Conservation (phyloP, 352 stramenopile genomes). For the Thalassiosira ordinaria region DNA sequence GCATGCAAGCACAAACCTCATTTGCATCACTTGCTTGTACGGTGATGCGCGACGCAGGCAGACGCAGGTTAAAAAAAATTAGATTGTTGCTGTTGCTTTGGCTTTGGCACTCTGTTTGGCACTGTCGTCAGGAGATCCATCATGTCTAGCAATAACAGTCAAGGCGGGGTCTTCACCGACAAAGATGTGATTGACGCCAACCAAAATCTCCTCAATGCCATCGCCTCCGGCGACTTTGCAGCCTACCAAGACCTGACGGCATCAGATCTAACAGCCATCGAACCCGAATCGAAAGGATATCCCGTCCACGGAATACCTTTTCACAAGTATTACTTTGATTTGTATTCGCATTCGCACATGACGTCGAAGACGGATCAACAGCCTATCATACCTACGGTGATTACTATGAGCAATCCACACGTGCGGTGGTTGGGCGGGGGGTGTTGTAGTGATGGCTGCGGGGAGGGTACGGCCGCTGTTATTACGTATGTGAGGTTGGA, state of each 20-base stretch:
- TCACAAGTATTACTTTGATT: slow-evolving; percentile 74
- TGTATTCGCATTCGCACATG: slow-evolving; percentile 9
- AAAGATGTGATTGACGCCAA: slow-evolving; percentile 50
- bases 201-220: slow-evolving; percentile 58
- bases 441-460: neutral
- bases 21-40: no score
- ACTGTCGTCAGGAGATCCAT: no score
- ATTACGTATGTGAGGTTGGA: slow-evolving; percentile 57
- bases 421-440: slow-evolving; percentile 45
- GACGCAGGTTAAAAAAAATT: no score
- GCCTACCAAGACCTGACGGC: slow-evolving; percentile 47
- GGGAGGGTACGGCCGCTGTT: slow-evolving; percentile 32
- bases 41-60: no score
- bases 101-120: no score
- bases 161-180: slow-evolving; percentile 14
- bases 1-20: no score
- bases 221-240: slow-evolving; percentile 42
- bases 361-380: slow-evolving; percentile 1
- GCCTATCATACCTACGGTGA: slow-evolving; percentile 1
- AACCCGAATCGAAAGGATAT: slow-evolving; percentile 60
- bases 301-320: slow-evolving; percentile 56
- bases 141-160: neutral
- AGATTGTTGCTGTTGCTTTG: no score
- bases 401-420: slow-evolving; percentile 51
- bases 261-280: slow-evolving; percentile 58